Evolutionary conservation across 129 eudicot species (phyloP).

Genomic region (Calendula officinalis): DNA sequence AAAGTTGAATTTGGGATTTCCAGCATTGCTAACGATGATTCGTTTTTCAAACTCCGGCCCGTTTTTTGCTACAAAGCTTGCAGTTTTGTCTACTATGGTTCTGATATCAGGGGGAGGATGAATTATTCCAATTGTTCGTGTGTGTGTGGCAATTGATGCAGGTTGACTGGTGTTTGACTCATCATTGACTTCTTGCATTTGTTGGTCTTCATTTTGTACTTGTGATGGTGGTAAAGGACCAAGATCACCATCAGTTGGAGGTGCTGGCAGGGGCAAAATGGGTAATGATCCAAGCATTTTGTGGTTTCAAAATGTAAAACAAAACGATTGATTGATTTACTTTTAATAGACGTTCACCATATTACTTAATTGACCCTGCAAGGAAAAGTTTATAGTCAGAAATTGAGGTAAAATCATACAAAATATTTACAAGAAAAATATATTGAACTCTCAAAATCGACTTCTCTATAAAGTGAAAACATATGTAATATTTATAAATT

Average conservation of each 20-base stretch:
- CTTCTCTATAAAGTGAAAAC: no score
- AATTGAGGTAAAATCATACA: no score
- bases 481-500: no score
- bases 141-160: slow-evolving; percentile 72
- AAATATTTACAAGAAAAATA: no score
- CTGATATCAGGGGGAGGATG: slow-evolving; percentile 85
- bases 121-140: slow-evolving; percentile 75
- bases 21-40: slow-evolving; percentile 58
- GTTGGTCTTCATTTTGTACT: slow-evolving; percentile 41
- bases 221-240: slow-evolving; percentile 73
- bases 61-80: no score
- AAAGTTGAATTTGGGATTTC: slow-evolving; percentile 75
- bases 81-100: slow-evolving; percentile 73
- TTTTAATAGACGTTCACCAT: no score
- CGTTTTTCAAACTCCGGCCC: slow-evolving; percentile 69
- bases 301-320: no score
- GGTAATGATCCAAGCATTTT: slow-evolving; percentile 56
- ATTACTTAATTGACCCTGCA: no score
- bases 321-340: no score
- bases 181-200: slow-evolving; percentile 36
- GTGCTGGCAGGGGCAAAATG: slow-evolving; percentile 80
- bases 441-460: no score
- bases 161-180: slow-evolving; percentile 30
- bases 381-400: no score
- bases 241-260: slow-evolving; percentile 73